Evolutionary conservation across 257 asterid genomes (phyloP).

Genomic region (Solanum arcanum): DNA sequence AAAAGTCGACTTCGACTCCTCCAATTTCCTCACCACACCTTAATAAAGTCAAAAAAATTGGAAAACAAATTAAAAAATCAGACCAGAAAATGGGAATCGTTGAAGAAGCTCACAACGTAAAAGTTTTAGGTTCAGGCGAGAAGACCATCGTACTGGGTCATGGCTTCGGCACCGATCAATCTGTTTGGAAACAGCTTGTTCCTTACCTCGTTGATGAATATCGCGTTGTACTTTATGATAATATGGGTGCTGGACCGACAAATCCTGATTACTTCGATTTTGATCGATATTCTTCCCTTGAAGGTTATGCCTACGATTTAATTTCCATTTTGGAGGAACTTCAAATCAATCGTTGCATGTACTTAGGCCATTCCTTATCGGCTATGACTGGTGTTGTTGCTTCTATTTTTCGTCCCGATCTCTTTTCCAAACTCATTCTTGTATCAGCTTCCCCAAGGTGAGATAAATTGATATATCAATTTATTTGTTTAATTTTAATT

Average conservation of each 20-base stretch:
- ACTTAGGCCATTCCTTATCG: slow-evolving; percentile 29
- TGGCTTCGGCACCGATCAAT: slow-evolving; percentile 47
- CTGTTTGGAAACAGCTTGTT: slow-evolving; percentile 33
- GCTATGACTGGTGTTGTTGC: slow-evolving; percentile 35
- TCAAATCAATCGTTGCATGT: slow-evolving; percentile 12
- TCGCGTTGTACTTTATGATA: slow-evolving; percentile 27
- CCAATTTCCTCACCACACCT: not conserved
- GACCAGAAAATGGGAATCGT: slow-evolving; percentile 13
- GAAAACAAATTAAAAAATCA: not conserved
- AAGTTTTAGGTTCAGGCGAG: slow-evolving; percentile 22
- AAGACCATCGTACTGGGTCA: slow-evolving; percentile 25
- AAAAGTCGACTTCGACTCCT: not conserved
- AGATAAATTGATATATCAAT: not conserved
- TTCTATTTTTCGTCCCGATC: slow-evolving; percentile 31
- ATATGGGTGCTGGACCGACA: slow-evolving; percentile 42
- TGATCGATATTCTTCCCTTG: slow-evolving; percentile 23
- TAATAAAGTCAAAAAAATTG: not conserved
- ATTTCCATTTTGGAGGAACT: slow-evolving; percentile 31
- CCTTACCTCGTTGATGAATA: slow-evolving; percentile 32
- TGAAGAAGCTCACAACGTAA: slow-evolving; percentile 34
- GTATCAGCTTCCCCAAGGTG: slow-evolving; percentile 33
- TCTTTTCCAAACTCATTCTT: slow-evolving; percentile 22
- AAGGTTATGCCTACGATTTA: slow-evolving; percentile 34
- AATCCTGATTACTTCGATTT: slow-evolving; percentile 47
- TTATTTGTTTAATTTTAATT: no score